Base-by-base conservation (phyloP, 83 land plant species). In the Diphasiastrum complanatum region DNA sequence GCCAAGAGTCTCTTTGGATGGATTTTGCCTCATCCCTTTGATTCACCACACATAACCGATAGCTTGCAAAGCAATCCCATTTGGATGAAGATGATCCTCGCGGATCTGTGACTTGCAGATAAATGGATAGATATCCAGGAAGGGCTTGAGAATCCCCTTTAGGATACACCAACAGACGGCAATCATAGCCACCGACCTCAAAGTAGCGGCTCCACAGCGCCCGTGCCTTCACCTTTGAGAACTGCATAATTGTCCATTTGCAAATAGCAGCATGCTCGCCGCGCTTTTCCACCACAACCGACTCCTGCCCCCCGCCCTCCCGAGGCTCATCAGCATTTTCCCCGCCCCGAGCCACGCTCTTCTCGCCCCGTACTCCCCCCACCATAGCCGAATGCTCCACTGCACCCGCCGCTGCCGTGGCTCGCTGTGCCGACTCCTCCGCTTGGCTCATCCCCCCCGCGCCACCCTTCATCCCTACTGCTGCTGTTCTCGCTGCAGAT, bases 31-130 rank as follows among this genome's bases (percentile, higher is more conserved):
- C 86, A 33, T 91, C 95, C 25, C 46, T 11, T 4, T 61, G 84
- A 37, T 91, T 82, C 8, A 79, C 81, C 20, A 91, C 71, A 29
- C 87, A 76, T 6, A 91, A 68, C 27, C 87, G 50, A 52, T 91
- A 91, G 71, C 87, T 82, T 0, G 95, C 87, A 67, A 91, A 91
- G 70, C 97, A 86, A 60, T 91, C 97, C 87, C 87, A 91, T 56
- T 74, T 75, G 14, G 89, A 85, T 26, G 67, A 63, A 20, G 83
- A 76, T 5, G 84, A 75, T 41, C 82, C 75, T 18, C 89, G 60
- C 27, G 97, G 97, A 72, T 91, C 97, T 46, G 84, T 71, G 57
- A 91, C 78, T 74, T 91, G 95, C 24, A 91, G 73, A 56, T 91
- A 91, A 30, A 91, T 61, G 23, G 91, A 85, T 49, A 87, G 70